Base-by-base conservation (phyloP, 176 grass and related monocot species). In the Oryza rufipogon region DNA sequence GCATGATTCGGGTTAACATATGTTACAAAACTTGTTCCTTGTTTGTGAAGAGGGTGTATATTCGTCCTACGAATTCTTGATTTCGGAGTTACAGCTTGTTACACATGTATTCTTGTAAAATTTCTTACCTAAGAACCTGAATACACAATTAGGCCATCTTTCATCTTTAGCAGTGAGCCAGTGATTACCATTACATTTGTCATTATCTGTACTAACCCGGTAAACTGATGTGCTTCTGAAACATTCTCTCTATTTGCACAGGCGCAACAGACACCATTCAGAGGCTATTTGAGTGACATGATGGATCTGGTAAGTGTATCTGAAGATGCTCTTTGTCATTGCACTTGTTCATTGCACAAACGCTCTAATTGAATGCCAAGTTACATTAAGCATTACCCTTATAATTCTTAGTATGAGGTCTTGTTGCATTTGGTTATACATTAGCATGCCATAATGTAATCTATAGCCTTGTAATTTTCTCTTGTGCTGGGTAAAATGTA, bases 201-300 rank as follows among this genome's bases (percentile, higher is more conserved):
- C 69, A 48, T 68, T 75, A 1, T 85, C 52, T 68, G 20, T 44
- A 66, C 28, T 68, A 71, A 68, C 0, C 49, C 68, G 28, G 25
- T 34, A 47, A 60, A 60, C 32, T 41, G 15, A 3, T 12, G 28
- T 44, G 26, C 20, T 75, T 66, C 42, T 76, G 76, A 91, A 54
- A 51, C 42, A 46, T 70, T 86, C 80, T 54, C 20, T 60, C 64
- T 63, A 1, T 86, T 69, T 84, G 16, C 2, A 58, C 89, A 98
- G 95, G 92, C 89, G 60, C 9, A 77, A 16, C 95, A 98, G 83
- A 95, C 93, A 83, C 95, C 95, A 76, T 95, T 93, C 83, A 91
- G 77, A 71, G 68, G 91, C 51, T 98, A 98, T 87, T 87, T 98
- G 73, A 88, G 73, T 54, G 89, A 95, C 77, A 98, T 98, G 91